Evolutionary conservation across 2,329 filamentous ascomycete species (phyloP).

Genomic region (Hortaea werneckii): DNA sequence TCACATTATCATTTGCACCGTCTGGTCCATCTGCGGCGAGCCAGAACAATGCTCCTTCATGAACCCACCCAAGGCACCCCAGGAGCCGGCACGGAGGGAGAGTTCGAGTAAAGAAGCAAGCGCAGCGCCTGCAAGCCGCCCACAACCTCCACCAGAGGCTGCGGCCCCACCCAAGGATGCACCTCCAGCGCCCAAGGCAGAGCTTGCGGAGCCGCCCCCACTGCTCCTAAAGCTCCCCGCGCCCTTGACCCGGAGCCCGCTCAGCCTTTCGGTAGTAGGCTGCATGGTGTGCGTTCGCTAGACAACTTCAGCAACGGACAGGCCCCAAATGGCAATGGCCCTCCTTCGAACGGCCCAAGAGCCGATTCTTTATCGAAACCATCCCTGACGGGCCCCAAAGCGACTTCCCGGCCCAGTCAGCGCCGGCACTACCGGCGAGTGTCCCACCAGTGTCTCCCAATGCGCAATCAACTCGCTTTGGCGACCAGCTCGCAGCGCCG

Average conservation of each 20-base stretch:
- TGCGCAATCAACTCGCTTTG: conserved; percentile 12
- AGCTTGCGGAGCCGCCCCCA: conserved; percentile 18
- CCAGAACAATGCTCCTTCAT: neutral
- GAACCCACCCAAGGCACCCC: neutral
- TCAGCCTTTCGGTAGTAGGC: conserved; percentile 13
- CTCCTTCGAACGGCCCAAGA: conserved; percentile 14
- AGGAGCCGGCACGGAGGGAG: neutral
- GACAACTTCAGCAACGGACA: conserved; percentile 10
- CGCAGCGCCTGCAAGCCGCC: neutral
- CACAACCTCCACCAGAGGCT: conserved; percentile 12
- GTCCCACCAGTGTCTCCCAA: conserved; percentile 16
- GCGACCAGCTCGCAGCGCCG: conserved; percentile 16
- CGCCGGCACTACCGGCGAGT: conserved; percentile 12
- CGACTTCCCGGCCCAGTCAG: conserved; percentile 13
- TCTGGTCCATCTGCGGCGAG: conserved; percentile 7
- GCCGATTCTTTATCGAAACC: neutral
- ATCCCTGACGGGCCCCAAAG: conserved; percentile 6
- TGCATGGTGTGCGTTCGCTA: conserved; percentile 21
- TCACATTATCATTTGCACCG: conserved; percentile 28
- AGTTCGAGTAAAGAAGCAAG: neutral
- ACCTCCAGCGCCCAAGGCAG: conserved; percentile 28
- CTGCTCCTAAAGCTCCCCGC: conserved; percentile 24
- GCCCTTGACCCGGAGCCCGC: conserved; percentile 17
- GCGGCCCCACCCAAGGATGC: conserved; percentile 30
- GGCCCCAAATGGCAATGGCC: conserved; percentile 5